phyloP scores from a whole-genome alignment of 2,329 filamentous ascomycete species.

The Ceratocystis cacaofunesta region DNA sequence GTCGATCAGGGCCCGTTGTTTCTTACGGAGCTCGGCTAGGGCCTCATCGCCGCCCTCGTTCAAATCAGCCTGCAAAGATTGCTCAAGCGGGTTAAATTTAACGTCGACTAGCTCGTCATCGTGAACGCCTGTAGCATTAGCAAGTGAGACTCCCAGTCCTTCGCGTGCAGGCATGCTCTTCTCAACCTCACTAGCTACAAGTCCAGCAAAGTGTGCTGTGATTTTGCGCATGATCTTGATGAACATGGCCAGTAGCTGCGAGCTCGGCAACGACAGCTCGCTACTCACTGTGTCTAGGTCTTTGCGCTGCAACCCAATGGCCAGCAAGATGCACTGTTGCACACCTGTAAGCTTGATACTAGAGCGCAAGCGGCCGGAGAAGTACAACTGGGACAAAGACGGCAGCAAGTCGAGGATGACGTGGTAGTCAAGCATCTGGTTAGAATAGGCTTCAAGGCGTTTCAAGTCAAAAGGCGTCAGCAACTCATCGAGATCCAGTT shows the following conservation, averaged over 20 bases:
- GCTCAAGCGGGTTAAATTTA: conserved; percentile 55
- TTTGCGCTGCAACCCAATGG: conserved; percentile 81
- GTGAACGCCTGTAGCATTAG: conserved; percentile 47
- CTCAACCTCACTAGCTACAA: conserved; percentile 61
- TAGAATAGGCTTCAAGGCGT: conserved; percentile 84
- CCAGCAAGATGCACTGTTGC: conserved; percentile 77
- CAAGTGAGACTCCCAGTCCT: conserved; percentile 42
- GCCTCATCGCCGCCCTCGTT: conserved; percentile 70
- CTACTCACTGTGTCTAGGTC: conserved; percentile 64
- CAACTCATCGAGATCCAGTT: conserved; percentile 58
- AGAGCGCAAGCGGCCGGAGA: conserved; percentile 56
- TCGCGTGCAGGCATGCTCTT: conserved; percentile 47
- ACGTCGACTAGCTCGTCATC: conserved; percentile 53
- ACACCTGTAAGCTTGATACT: conserved; percentile 62
- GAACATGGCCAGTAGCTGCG: conserved; percentile 88
- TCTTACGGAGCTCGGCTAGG: conserved; percentile 53
- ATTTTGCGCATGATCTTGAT: conserved; percentile 90
- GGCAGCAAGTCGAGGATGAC: conserved; percentile 90
- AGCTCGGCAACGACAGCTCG: conserved; percentile 58
- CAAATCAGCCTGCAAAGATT: conserved; percentile 64
- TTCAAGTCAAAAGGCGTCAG: conserved; percentile 91
- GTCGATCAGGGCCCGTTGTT: conserved; percentile 80
- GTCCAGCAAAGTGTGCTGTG: conserved; percentile 56
- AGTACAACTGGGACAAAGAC: conserved; percentile 67
- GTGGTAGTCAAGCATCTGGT: conserved; percentile 95